phyloP scores from a whole-genome alignment of 2,329 filamentous ascomycete species.

The Sclerotinia sclerotiorum region DNA sequence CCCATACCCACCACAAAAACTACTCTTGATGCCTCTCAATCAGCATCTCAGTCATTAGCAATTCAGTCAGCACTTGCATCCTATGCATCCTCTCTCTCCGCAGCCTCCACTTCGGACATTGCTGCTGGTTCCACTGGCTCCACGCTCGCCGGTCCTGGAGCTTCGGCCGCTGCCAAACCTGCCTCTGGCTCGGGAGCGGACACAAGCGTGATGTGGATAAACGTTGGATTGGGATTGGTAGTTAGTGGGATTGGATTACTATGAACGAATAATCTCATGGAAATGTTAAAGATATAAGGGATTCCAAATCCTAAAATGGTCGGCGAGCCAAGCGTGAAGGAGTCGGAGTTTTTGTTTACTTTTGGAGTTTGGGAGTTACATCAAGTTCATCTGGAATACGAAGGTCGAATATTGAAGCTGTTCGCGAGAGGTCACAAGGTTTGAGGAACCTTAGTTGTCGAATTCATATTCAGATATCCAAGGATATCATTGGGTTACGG shows the following conservation, averaged over 20 bases:
- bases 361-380: background rate
- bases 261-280: background rate
- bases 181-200: background rate
- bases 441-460: background rate
- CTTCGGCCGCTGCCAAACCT: constrained; percentile 2
- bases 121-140: background rate
- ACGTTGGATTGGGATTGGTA: background rate
- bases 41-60: background rate
- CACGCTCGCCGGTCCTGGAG: background rate
- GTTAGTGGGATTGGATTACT: background rate
- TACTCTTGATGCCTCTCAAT: constrained; percentile 1
- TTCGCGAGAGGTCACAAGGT: background rate
- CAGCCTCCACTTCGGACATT: background rate
- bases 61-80: background rate
- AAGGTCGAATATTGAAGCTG: background rate
- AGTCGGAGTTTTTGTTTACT: background rate
- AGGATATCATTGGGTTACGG: background rate
- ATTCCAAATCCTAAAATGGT: background rate
- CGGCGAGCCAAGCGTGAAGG: background rate
- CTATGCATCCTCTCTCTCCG: constrained; percentile 3
- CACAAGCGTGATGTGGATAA: background rate
- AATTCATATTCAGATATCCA: background rate
- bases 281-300: background rate
- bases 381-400: background rate
- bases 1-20: background rate